These are phyloP conservation scores for Diplotaxis tenuifolia DNA, from an alignment of 345 rosid genomes.

Conservation along the genomic window DNA sequence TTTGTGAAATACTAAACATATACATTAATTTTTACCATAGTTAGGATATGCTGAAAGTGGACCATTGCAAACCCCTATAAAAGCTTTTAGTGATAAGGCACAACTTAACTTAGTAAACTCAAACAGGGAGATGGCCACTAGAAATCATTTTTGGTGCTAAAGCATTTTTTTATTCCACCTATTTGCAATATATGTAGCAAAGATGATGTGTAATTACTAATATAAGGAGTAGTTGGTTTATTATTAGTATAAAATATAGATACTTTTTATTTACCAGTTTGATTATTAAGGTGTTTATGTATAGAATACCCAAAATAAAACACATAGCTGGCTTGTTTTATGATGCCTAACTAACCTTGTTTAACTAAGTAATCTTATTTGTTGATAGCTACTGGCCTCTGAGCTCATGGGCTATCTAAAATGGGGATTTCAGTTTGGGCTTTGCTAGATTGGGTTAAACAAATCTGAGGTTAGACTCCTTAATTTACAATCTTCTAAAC, in stretches of 20 bases:
- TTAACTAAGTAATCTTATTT: slow-evolving; percentile 1
- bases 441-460: slow-evolving; percentile 14
- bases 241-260: background rate
- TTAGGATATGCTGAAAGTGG: slow-evolving; percentile 11
- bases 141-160: slow-evolving; percentile 2
- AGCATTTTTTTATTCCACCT: background rate
- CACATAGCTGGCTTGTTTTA: slow-evolving; percentile 19
- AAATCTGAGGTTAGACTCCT: slow-evolving; percentile 5
- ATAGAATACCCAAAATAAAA: background rate
- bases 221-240: slow-evolving; percentile 23
- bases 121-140: slow-evolving; percentile 16
- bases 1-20: slow-evolving; percentile 25
- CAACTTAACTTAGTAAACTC: slow-evolving; percentile 20
- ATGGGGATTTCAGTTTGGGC: slow-evolving; percentile 30
- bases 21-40: background rate
- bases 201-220: slow-evolving; percentile 3
- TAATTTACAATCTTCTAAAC: background rate
- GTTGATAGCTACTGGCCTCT: slow-evolving; percentile 18
- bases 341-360: slow-evolving; percentile 11
- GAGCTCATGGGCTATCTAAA: slow-evolving; percentile 18
- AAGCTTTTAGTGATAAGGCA: slow-evolving; percentile 23
- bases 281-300: background rate
- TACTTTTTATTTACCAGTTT: background rate
- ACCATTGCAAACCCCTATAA: slow-evolving; percentile 15
- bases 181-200: background rate